Conservation (phyloP, 2,329 filamentous ascomycete genomes). For the Colletotrichum paranaense region DNA sequence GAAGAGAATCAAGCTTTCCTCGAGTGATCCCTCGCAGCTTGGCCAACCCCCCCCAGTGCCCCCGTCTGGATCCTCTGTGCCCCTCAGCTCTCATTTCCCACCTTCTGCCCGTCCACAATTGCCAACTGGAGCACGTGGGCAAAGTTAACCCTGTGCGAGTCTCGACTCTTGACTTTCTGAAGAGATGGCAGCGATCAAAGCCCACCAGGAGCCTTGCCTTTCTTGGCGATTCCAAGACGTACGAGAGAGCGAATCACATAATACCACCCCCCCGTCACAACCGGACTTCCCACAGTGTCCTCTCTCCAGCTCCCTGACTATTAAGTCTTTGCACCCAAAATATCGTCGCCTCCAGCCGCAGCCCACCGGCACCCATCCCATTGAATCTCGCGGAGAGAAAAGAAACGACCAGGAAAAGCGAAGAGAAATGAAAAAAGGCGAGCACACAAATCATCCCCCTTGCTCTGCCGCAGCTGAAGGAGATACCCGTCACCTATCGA, state of each 20-base stretch:
- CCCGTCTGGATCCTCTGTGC: not conserved
- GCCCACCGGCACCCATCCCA: not conserved
- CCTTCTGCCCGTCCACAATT: slow-evolving; percentile 23
- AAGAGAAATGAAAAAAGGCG: not conserved
- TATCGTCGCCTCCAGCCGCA: slow-evolving; percentile 20
- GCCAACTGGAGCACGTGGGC: slow-evolving; percentile 27
- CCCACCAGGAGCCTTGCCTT: not conserved
- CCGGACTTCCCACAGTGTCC: not conserved
- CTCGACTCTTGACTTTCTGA: not conserved
- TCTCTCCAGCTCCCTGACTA: not conserved
- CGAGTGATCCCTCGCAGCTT: slow-evolving; percentile 16
- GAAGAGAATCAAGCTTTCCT: slow-evolving; percentile 31
- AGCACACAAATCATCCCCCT: not conserved
- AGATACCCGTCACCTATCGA: not conserved
- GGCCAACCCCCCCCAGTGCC: not conserved
- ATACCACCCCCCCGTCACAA: not conserved
- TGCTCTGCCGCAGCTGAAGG: not conserved
- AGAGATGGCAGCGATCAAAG: not conserved
- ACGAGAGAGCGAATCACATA: not conserved
- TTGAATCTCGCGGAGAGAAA: slow-evolving; percentile 5
- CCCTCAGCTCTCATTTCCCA: slow-evolving; percentile 21
- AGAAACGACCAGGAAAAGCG: not conserved
- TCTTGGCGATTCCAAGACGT: not conserved
- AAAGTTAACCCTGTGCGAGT: slow-evolving; percentile 23
- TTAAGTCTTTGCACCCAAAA: not conserved